Evolutionary conservation across 1,284 basidiomycete genomes (phyloP).

Genomic region (Ganoderma leucocontextum): DNA sequence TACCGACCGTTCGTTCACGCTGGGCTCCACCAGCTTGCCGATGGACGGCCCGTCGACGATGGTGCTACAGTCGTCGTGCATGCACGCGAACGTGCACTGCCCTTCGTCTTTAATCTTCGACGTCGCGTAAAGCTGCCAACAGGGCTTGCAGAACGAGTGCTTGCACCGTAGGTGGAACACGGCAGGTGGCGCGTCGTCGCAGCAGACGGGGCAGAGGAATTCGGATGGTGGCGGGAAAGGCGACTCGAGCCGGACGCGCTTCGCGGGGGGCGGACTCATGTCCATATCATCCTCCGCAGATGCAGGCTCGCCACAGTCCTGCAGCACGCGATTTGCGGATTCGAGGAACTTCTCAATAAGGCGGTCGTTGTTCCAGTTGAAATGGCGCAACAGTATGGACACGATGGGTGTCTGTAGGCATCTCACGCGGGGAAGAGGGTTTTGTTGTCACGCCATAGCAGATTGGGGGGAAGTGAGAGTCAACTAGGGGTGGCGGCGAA

Average conservation of each 20-base stretch:
- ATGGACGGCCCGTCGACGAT: slow-evolving; percentile 58
- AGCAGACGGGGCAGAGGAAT: slow-evolving; percentile 64
- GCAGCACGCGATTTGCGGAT: slow-evolving; percentile 52
- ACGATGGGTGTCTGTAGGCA: slow-evolving; percentile 53
- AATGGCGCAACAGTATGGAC: slow-evolving; percentile 67
- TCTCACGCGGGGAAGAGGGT: neutral
- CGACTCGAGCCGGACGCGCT: slow-evolving; percentile 40
- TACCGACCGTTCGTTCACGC: slow-evolving; percentile 46
- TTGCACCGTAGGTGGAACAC: slow-evolving; percentile 56
- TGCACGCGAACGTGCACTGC: slow-evolving; percentile 68
- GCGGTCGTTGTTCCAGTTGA: slow-evolving; percentile 72
- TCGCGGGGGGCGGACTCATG: slow-evolving; percentile 34
- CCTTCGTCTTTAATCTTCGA: slow-evolving; percentile 68
- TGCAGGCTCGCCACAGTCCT: slow-evolving; percentile 43
- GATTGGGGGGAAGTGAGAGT: slow-evolving; percentile 13
- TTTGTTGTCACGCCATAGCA: neutral
- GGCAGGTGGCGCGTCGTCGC: slow-evolving; percentile 47
- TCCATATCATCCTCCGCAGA: slow-evolving; percentile 21
- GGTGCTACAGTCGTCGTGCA: slow-evolving; percentile 66
- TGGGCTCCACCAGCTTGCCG: slow-evolving; percentile 48
- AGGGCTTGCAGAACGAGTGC: slow-evolving; percentile 64
- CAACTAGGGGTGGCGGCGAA: slow-evolving; percentile 19
- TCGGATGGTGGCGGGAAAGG: slow-evolving; percentile 34
- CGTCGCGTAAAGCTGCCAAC: slow-evolving; percentile 65
- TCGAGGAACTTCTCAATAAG: slow-evolving; percentile 65